Base-by-base conservation (phyloP, 164 flowering plant genomes). In the Chimonanthus praecox region DNA sequence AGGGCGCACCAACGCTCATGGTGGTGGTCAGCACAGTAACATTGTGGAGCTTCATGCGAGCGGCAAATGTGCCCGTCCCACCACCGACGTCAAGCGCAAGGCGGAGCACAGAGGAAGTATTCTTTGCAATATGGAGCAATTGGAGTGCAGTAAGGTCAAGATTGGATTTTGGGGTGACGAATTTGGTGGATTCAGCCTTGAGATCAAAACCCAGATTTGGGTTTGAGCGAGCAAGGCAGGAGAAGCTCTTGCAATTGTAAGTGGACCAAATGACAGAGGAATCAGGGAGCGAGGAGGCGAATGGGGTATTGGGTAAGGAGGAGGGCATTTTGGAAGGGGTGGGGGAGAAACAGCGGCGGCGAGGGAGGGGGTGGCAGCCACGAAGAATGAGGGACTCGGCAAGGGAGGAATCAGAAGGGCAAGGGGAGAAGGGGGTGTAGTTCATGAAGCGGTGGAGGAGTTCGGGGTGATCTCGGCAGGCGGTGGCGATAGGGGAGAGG, bases 311-410 rank as follows among this genome's bases (percentile, higher is more conserved):
- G 33, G 86, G 87, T 20, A 86, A 80, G 4, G 87, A 73, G 11
- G 84, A 66, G 3, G 88, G 64, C 49, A 72, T 74, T 65, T 83
- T 80, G 0, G 78, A 11, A 2, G 90, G 83, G 67, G 97, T 87
- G 6, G 11, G 75, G 49, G 92, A 80, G 84, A 94, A 92, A 85
- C 98, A 94, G 10, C 99, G 85, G 33, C 98, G 93, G 74, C 97
- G 92, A 7, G 98, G 99, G 46, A 94, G 89, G 0, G 98, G 99
- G 79, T 91, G 95, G 78, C 98, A 95, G 63, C 98, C 99, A 18
- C 85, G 88, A 58, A 93, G 93, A 61, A 93, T 87, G 15, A 93
- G 87, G 49, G 88, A 60, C 63, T 95, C 99, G 46, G 89, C 86
- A 67, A 89, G 75, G n/a, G 84, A 77, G 58, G 85, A 15, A 68